phyloP scores from a whole-genome alignment of 2,329 filamentous ascomycete species.

The Claviceps sorghi region DNA sequence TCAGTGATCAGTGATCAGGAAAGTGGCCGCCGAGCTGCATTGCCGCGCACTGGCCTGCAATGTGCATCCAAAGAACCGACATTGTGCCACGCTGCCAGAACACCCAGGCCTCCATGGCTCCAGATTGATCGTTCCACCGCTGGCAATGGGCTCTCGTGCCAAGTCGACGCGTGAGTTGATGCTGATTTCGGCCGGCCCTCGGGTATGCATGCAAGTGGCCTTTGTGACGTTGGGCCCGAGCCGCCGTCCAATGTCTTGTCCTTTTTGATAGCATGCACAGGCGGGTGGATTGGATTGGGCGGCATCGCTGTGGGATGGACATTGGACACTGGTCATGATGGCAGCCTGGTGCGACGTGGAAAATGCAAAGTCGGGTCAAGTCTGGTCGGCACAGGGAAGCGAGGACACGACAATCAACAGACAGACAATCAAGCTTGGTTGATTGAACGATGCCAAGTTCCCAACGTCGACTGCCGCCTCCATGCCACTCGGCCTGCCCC shows the following conservation, averaged over 20 bases:
- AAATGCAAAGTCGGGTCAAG: background rate
- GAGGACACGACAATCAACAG: background rate
- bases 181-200: background rate
- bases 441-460: too few relatives aligned
- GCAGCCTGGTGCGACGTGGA: background rate
- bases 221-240: background rate
- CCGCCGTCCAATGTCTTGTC: too few relatives aligned
- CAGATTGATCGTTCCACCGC: background rate
- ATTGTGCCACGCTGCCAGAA: too few relatives aligned
- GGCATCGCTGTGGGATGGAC: too few relatives aligned
- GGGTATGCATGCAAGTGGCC: background rate
- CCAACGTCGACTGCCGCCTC: too few relatives aligned
- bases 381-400: background rate
- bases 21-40: background rate
- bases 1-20: background rate
- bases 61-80: too few relatives aligned
- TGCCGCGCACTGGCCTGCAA: too few relatives aligned
- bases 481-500: background rate
- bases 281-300: too few relatives aligned
- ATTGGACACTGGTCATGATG: background rate
- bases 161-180: background rate
- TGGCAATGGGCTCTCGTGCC: background rate
- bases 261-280: too few relatives aligned
- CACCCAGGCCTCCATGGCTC: background rate
- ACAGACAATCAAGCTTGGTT: background rate